Conservation (phyloP, 495 filamentous ascomycete genomes). For the Hypoxylon subgilvum region DNA sequence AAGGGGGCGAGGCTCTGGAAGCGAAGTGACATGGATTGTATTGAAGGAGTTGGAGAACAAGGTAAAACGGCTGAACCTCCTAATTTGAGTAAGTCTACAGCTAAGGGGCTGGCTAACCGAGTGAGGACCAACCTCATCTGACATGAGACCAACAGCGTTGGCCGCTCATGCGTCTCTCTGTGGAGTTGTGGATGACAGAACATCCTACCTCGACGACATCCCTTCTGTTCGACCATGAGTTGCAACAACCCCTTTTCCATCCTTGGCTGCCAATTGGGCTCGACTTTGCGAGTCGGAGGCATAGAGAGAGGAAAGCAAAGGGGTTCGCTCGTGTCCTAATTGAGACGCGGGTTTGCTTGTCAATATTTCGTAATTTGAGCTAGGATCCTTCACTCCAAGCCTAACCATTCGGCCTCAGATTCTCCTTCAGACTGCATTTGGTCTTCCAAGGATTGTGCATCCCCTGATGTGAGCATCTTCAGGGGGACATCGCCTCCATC, state of each 20-base stretch:
- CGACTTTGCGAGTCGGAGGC: background rate
- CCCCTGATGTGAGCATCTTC: constrained; percentile 37
- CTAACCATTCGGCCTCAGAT: constrained; percentile 60
- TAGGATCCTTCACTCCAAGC: constrained; percentile 59
- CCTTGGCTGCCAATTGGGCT: background rate
- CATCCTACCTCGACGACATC: background rate
- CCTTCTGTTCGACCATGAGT: too few species aligned
- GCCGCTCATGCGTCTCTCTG: background rate
- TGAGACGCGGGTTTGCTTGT: background rate
- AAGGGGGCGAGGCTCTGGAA: too few species aligned
- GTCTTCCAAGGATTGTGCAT: constrained; percentile 38
- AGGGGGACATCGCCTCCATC: constrained; percentile 23
- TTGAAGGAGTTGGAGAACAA: too few species aligned
- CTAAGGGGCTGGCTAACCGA: too few species aligned
- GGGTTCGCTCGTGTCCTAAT: background rate
- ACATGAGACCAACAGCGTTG: too few species aligned
- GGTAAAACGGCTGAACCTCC: too few species aligned
- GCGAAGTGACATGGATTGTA: too few species aligned
- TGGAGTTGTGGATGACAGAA: background rate
- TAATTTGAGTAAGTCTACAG: too few species aligned
- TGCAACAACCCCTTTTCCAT: background rate
- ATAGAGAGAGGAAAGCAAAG: background rate
- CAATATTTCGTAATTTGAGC: constrained; percentile 47
- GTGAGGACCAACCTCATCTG: too few species aligned
- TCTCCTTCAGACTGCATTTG: constrained; percentile 48